Conservation (phyloP, 202 grass and related monocot species). For the Panicum hallii region DNA sequence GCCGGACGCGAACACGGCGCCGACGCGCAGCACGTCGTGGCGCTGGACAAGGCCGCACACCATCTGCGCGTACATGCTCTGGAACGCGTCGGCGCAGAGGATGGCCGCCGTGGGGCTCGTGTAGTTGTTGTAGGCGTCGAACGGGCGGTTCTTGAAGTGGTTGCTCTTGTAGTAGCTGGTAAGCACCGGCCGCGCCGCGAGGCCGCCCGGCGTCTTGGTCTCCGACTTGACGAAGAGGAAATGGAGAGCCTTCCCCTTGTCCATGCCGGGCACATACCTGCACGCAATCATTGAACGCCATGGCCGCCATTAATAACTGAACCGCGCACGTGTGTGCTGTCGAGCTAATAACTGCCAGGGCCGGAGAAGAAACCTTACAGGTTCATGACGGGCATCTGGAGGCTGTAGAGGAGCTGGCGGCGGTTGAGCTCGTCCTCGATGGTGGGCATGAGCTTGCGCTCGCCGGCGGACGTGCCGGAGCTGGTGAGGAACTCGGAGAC, state of each 20-base stretch:
- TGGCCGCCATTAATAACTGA: slow-evolving; percentile 9
- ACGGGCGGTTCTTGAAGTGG: slow-evolving; percentile 83
- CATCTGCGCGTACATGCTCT: slow-evolving; percentile 99
- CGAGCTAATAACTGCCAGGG: neutral
- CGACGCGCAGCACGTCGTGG: slow-evolving; percentile 82
- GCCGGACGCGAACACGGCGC: slow-evolving; percentile 92
- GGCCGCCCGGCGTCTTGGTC: slow-evolving; percentile 83
- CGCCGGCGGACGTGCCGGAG: slow-evolving; percentile 96
- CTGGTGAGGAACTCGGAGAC: slow-evolving; percentile 99
- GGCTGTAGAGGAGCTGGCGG: slow-evolving; percentile 90
- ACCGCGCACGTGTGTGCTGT: slow-evolving; percentile 21
- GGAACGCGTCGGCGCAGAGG: slow-evolving; percentile 90
- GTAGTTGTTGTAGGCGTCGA: slow-evolving; percentile 90
- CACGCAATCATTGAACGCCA: neutral
- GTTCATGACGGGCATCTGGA: slow-evolving; percentile 95
- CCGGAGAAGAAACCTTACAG: slow-evolving; percentile 53
- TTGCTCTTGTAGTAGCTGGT: slow-evolving; percentile 99
- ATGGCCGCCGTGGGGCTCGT: slow-evolving; percentile 90
- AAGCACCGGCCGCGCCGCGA: slow-evolving; percentile 84
- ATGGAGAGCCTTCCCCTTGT: slow-evolving; percentile 93
- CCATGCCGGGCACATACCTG: slow-evolving; percentile 80
- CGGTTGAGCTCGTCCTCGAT: slow-evolving; percentile 92
- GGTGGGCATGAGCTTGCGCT: slow-evolving; percentile 97
- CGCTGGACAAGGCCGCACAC: slow-evolving; percentile 91
- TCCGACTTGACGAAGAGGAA: slow-evolving; percentile 98